Base-by-base conservation (phyloP, 2,329 filamentous ascomycete genomes). In the Fusarium tuaranense region DNA sequence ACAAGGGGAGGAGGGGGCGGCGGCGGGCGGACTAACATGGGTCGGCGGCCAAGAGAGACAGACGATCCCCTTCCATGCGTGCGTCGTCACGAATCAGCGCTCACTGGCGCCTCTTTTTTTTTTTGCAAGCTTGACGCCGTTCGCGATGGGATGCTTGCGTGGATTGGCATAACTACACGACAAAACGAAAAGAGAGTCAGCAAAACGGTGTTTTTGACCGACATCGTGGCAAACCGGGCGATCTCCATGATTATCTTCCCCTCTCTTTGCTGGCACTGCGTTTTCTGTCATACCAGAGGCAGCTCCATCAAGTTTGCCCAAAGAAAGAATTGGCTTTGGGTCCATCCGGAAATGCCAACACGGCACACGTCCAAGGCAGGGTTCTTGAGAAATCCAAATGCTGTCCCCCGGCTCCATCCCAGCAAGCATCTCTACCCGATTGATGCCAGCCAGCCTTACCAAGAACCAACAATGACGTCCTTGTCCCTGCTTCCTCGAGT, bases 381-480 rank as follows among this genome's bases (percentile, higher is more conserved):
- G 27, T 32, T 55, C 41, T 48, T 22, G 30, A 34, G 41, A 44
- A 44, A 44, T 44, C 20, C 41, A 44, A 44, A 44, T 44, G 20
- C n/a, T 44, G 20, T 14, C 12, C 41, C 41, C 41, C 20, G n/a
- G 41, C 41, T 44, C 20, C 41, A 22, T 51, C 46, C 46, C 18
- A 27, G 46, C 46, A 51, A 51, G 46, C 46, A 30, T 30, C 46
- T n/a, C 20, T 48, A 48, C 44, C 44, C 44, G 44, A 48, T 48
- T 48, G 44, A 48, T 25, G 44, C 44, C 44, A 48, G 44, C 44
- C 44, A 48, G 44, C 44, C 20, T 48, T 48, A 48, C 46, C 46
- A 18, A 51, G 25, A 51, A 51, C 66, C 59, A 69, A 69, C 51
- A 69, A 72, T 73, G 61, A 72, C 68, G 68, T 74, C 48, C 64